Base-by-base conservation (phyloP, 106 monocot genomes). In the Allium cepa region DNA sequence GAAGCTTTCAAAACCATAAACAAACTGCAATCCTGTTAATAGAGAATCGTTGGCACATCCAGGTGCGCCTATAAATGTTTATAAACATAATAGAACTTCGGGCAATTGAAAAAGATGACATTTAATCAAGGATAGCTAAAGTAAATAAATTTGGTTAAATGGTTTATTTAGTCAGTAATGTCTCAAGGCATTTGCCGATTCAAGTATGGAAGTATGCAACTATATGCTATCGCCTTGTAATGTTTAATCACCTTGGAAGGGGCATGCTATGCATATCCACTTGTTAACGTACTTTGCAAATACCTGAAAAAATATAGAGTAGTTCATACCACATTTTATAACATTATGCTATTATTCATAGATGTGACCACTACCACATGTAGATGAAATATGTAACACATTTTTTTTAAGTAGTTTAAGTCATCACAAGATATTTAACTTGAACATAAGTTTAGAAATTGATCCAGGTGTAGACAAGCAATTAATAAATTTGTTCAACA, bases 221-320 rank as follows among this genome's bases (percentile, higher is more conserved):
- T 49, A 17, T 12, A 12, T 11, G 15, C 15, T 1, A 12, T 12
- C 15, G 7, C 7, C 15, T 55, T 55, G 53, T 3, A 15, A 12
- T 55, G 27, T 13, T 51, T 67, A 52, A 56, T 63, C 87, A 94
- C 91, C 94, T 85, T 91, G 88, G 71, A 95, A 95, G 60, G 94
- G 94, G 49, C 85, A 83, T 26, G 94, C 94, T 75, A 91, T 88
- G 68, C 83, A 85, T 68, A 95, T 91, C 94, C 91, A 95, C 62
- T 88, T 91, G 69, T 88, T 87, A 12, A 95, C 88, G 69, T 95
- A 91, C 69, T 88, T 83, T 11, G 28, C 73, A 85, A 94, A 91
- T 68, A 75, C 78, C 94, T 94, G 82, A 49, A 6, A 47, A 79
- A 64, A 48, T 55, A 50, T 61, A 66, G 46, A 74, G 47, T 28